These are phyloP conservation scores for Nidularia pulvinata DNA, from an alignment of 768 basidiomycete genomes.

Conservation along the genomic window DNA sequence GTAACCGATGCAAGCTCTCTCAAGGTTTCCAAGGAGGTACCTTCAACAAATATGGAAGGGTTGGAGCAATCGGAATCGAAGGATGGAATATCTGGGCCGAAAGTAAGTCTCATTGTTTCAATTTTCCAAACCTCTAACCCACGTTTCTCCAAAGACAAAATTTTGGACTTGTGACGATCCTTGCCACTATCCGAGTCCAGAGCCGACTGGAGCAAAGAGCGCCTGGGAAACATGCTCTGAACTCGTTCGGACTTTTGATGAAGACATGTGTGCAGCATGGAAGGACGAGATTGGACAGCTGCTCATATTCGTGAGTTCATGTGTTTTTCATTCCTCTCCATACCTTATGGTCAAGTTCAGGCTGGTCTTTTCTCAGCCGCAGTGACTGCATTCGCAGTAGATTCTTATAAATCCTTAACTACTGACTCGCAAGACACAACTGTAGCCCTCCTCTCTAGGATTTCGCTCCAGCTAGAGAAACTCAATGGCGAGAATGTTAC, in stretches of 20 bases:
- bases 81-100: too few relatives aligned
- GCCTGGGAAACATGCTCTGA: constrained; percentile 1
- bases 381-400: constrained; percentile 1
- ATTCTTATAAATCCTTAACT: constrained; percentile 1
- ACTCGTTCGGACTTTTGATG: not conserved
- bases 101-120: too few relatives aligned
- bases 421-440: not conserved
- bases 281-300: constrained; percentile 2
- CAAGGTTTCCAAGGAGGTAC: too few relatives aligned
- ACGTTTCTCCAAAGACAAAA: too few relatives aligned
- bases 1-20: too few relatives aligned
- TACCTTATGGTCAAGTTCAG: not conserved
- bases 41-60: too few relatives aligned
- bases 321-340: not conserved
- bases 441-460: not conserved
- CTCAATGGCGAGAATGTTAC: not conserved
- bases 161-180: not conserved
- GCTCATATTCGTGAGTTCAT: constrained; percentile 4
- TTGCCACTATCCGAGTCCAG: not conserved
- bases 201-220: not conserved
- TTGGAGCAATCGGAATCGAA: too few relatives aligned
- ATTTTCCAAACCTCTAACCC: too few relatives aligned
- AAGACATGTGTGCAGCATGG: constrained; percentile 4
- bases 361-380: constrained; percentile 2
- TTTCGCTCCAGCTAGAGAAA: not conserved